Percentiles rank a stretch among this genome's conserved stretches.
Evolutionary conservation across 441 rosid genomes (phyloP).

Genomic region (Eutrema salsugineum): DNA sequence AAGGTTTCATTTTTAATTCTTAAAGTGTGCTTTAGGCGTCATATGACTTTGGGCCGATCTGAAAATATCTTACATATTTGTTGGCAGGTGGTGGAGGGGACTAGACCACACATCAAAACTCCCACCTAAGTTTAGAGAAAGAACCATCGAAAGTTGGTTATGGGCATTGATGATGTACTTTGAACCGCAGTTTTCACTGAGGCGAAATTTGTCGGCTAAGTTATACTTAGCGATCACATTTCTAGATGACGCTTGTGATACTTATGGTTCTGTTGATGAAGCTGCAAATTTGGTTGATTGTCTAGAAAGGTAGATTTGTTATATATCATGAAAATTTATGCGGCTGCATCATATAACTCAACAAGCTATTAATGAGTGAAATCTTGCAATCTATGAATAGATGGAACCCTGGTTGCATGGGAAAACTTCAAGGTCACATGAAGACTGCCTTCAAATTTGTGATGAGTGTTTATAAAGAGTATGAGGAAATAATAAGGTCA

Average conservation of each 20-base stretch:
- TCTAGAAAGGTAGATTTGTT: slow-evolving; percentile 24
- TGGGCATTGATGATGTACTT: slow-evolving; percentile 24
- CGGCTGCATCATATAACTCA: background rate
- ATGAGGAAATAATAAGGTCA: slow-evolving; percentile 5
- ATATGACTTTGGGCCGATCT: too few relatives aligned
- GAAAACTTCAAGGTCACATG: slow-evolving; percentile 12
- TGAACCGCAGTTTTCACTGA: slow-evolving; percentile 29
- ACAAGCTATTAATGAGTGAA: background rate
- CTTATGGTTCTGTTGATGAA: slow-evolving; percentile 33
- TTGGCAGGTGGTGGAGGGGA: slow-evolving; percentile 39
- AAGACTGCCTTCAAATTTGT: slow-evolving; percentile 2
- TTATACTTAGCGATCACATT: background rate
- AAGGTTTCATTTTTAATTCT: too few relatives aligned
- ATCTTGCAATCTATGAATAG: background rate
- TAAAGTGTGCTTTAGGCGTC: too few relatives aligned
- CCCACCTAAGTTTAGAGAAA: slow-evolving; percentile 28
- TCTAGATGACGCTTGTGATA: slow-evolving; percentile 44
- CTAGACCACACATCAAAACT: background rate
- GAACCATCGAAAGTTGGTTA: slow-evolving; percentile 30
- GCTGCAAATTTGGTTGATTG: slow-evolving; percentile 24
- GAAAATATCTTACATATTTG: background rate
- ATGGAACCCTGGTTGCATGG: slow-evolving; percentile 14
- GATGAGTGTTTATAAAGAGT: slow-evolving; percentile 14
- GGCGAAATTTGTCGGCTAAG: slow-evolving; percentile 24
- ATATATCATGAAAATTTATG: background rate